These are phyloP conservation scores for Ilyonectria mors-panacis DNA, from an alignment of 2,329 filamentous ascomycete species.

Conservation along the genomic window DNA sequence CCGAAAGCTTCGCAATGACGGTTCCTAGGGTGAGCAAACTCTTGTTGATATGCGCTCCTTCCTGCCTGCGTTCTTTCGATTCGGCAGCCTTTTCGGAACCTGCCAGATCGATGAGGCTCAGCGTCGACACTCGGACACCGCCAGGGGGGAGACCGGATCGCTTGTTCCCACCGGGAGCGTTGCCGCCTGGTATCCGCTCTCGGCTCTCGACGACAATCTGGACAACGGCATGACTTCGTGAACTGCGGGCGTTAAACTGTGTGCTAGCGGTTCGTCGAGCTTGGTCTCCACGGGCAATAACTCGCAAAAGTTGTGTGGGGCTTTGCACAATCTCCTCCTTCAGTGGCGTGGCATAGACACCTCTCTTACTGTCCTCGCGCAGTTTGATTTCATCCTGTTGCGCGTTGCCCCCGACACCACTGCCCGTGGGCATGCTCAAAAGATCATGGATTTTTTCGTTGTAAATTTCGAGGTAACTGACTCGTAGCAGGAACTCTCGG, in stretches of 20 bases:
- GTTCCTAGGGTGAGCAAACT: conserved; percentile 94
- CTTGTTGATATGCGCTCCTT: conserved; percentile 99
- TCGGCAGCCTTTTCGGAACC: conserved; percentile 97
- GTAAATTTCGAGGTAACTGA: conserved; percentile 99
- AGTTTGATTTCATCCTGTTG: conserved; percentile 95
- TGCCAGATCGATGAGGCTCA: conserved; percentile 96
- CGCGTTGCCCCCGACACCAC: conserved; percentile 66
- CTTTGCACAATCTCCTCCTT: conserved; percentile 99
- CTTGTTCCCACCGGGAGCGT: conserved; percentile 63
- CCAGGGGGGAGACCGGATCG: conserved; percentile 82
- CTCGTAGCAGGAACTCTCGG: conserved; percentile 92
- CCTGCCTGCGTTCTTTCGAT: conserved; percentile 91
- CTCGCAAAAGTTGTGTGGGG: conserved; percentile 92
- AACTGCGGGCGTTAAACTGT: conserved; percentile 96
- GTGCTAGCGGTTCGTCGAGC: conserved; percentile 93
- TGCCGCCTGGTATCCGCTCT: conserved; percentile 79
- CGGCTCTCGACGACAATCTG: conserved; percentile 98
- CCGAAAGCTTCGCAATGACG: conserved; percentile 93
- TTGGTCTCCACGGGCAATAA: conserved; percentile 95
- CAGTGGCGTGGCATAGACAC: conserved; percentile 94
- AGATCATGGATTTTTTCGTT: conserved; percentile 98
- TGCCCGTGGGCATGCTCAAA: conserved; percentile 79
- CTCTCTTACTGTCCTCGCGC: conserved; percentile 94
- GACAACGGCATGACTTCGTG: conserved; percentile 96
- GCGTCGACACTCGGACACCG: conserved; percentile 93